Percentiles rank a stretch among this genome's conserved stretches.
These are phyloP conservation scores for Mycena albidolilacea DNA, from an alignment of 768 basidiomycete species.

Conservation along the genomic window DNA sequence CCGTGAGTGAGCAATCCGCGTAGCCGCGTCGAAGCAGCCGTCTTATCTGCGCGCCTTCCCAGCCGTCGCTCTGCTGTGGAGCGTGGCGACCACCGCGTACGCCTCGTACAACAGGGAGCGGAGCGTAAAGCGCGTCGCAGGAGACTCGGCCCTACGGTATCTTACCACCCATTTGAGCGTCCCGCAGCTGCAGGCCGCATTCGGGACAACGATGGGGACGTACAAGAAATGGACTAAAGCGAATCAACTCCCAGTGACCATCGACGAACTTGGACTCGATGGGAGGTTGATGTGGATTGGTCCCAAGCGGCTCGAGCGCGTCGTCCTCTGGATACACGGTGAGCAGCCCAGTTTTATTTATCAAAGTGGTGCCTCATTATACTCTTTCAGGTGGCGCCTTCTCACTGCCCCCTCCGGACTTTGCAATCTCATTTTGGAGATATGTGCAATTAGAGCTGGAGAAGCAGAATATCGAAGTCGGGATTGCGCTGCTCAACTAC, in stretches of 20 bases:
- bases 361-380: background rate
- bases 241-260: slow-evolving; percentile 37
- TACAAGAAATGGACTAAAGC: slow-evolving; percentile 45
- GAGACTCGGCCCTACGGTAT: slow-evolving; percentile 41
- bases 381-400: slow-evolving; percentile 51
- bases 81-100: slow-evolving; percentile 42
- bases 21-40: background rate
- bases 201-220: slow-evolving; percentile 42
- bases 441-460: slow-evolving; percentile 46
- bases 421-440: slow-evolving; percentile 47
- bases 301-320: slow-evolving; percentile 48
- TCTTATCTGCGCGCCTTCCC: background rate
- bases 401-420: slow-evolving; percentile 43
- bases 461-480: slow-evolving; percentile 42
- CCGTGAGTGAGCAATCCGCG: slow-evolving; percentile 7
- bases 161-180: slow-evolving; percentile 31
- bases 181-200: slow-evolving; percentile 45
- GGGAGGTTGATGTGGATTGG: slow-evolving; percentile 53
- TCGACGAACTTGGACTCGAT: slow-evolving; percentile 49
- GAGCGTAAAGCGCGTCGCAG: slow-evolving; percentile 40
- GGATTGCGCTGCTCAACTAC: slow-evolving; percentile 50
- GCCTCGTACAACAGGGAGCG: slow-evolving; percentile 44
- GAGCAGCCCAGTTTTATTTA: background rate
- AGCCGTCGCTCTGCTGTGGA: slow-evolving; percentile 45
- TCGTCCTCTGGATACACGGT: slow-evolving; percentile 54